Percentiles rank a stretch among this genome's conserved stretches.
These are phyloP conservation scores for Fusarium clavum DNA, from an alignment of 2,329 filamentous ascomycete genomes.

Conservation along the genomic window DNA sequence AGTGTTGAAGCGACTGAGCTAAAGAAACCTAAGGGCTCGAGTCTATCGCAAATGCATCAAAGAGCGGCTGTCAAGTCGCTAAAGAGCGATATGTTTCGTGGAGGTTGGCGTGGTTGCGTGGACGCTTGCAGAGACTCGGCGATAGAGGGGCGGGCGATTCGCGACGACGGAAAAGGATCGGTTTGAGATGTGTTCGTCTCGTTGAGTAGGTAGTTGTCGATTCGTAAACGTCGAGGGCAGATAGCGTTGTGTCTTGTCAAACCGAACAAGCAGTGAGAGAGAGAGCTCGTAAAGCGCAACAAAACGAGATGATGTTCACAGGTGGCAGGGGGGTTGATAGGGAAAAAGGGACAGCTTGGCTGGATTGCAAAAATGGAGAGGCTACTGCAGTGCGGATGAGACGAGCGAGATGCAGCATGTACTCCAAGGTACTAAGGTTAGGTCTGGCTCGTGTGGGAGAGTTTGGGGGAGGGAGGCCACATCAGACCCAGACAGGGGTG, in stretches of 20 bases:
- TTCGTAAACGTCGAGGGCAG: constrained; percentile 18
- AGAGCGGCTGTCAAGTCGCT: constrained; percentile 5
- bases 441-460: constrained; percentile 32
- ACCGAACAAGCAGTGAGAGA: constrained; percentile 17
- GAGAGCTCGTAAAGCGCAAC: constrained; percentile 40
- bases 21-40: neutral
- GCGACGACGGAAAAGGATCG: constrained; percentile 31
- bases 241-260: constrained; percentile 26
- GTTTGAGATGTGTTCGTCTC: constrained; percentile 24
- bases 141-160: constrained; percentile 27
- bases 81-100: constrained; percentile 2
- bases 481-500: constrained; percentile 37
- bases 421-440: neutral
- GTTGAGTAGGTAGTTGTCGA: constrained; percentile 23
- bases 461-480: constrained; percentile 39
- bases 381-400: constrained; percentile 32
- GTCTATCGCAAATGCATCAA: constrained; percentile 44
- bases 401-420: constrained; percentile 23
- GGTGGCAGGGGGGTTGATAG: constrained; percentile 29
- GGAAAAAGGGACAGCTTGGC: constrained; percentile 46
- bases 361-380: constrained; percentile 41
- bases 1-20: constrained; percentile 18
- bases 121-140: constrained; percentile 12
- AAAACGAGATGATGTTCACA: constrained; percentile 22
- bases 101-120: constrained; percentile 12